These are phyloP conservation scores for Leishmania mexicana DNA, from an alignment of 208 protist genomes.

Conservation along the genomic window DNA sequence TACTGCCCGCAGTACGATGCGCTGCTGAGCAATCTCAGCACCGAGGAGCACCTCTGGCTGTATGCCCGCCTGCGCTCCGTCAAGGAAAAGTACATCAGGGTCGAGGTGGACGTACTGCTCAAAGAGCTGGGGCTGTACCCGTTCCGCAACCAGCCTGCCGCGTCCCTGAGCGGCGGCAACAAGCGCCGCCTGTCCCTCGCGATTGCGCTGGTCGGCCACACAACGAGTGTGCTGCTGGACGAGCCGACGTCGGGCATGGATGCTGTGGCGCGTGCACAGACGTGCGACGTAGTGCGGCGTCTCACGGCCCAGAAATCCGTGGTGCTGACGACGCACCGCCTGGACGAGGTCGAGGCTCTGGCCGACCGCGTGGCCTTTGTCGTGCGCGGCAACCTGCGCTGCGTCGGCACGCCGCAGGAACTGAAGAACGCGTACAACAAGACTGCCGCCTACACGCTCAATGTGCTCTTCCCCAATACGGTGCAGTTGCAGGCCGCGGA, in stretches of 20 bases:
- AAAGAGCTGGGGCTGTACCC: constrained; percentile 53
- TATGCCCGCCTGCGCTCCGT: constrained; percentile 82
- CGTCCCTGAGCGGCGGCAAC: constrained; percentile 83
- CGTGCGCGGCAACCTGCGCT: constrained; percentile 82
- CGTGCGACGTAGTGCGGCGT: constrained; percentile 78
- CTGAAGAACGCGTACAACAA: constrained; percentile 57
- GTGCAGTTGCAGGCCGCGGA: constrained; percentile 35
- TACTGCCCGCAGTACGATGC: constrained; percentile 97
- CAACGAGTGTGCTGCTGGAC: constrained; percentile 82
- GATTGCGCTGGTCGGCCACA: constrained; percentile 87
- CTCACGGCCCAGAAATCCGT: constrained; percentile 66
- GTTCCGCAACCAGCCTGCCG: constrained; percentile 42
- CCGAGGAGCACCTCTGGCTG: constrained; percentile 91
- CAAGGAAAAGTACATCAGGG: constrained; percentile 43
- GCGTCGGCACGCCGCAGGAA: constrained; percentile 80
- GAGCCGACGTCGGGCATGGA: constrained; percentile 94
- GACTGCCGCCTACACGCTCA: constrained; percentile 53
- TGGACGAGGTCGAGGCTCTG: constrained; percentile 91
- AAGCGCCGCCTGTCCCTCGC: constrained; percentile 88
- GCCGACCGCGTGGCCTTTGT: constrained; percentile 88
- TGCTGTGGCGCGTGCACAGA: constrained; percentile 63
- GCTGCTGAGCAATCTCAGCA: constrained; percentile 91
- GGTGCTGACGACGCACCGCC: constrained; percentile 86
- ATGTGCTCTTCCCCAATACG: constrained; percentile 47
- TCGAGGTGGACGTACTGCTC: constrained; percentile 54